These are phyloP conservation scores for Grammothele lineata DNA, from an alignment of 768 basidiomycete genomes.

Conservation along the genomic window DNA sequence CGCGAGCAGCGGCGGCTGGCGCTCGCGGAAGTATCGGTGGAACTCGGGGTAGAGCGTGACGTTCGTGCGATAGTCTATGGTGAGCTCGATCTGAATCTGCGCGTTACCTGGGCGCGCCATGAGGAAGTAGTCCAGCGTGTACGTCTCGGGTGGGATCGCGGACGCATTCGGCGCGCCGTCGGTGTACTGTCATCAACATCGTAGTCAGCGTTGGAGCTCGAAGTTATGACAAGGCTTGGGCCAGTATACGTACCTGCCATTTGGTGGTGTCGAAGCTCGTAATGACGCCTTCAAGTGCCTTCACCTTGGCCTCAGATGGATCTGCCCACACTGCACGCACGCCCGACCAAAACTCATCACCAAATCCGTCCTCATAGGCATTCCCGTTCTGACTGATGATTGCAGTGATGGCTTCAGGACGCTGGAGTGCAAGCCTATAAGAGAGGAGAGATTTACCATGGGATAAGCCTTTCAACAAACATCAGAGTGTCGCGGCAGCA, in stretches of 20 bases:
- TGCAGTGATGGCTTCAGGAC: conserved; percentile 38
- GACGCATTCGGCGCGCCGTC: conserved; percentile 33
- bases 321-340: conserved; percentile 31
- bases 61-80: conserved; percentile 40
- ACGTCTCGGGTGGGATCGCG: conserved; percentile 34
- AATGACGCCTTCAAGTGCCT: conserved; percentile 21
- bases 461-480: too few species aligned
- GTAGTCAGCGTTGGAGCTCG: not conserved
- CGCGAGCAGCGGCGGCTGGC: conserved; percentile 38
- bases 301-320: conserved; percentile 23
- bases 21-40: conserved; percentile 38
- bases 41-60: conserved; percentile 39
- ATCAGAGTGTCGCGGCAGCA: not conserved
- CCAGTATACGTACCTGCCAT: conserved; percentile 20
- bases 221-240: not conserved
- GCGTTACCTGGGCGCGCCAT: conserved; percentile 34
- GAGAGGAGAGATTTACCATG: too few species aligned
- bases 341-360: conserved; percentile 33
- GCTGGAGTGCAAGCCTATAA: conserved; percentile 35
- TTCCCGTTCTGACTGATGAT: conserved; percentile 49
- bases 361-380: conserved; percentile 42
- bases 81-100: conserved; percentile 42
- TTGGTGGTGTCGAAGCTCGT: conserved; percentile 30
- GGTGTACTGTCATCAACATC: conserved; percentile 29
- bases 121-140: conserved; percentile 39